Percentiles rank a stretch among this genome's conserved stretches.
Evolutionary conservation across 768 basidiomycete species (phyloP).

Genomic region (Lactarius sanguifluus): DNA sequence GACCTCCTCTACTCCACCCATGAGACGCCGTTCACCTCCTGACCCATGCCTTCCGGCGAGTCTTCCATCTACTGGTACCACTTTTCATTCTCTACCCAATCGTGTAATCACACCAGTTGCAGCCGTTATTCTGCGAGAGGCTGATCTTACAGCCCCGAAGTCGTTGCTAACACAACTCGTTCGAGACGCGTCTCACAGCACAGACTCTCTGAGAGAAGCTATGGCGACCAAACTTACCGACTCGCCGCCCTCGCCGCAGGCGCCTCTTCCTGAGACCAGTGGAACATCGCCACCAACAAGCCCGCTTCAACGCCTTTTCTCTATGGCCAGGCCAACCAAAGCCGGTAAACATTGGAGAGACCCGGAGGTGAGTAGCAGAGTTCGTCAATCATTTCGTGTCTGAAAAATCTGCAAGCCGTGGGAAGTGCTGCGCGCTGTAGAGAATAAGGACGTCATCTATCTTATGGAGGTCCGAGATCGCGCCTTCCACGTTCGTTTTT

Average conservation of each 20-base stretch:
- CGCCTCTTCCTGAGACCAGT: conserved; percentile 3
- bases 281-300: conserved; percentile 21
- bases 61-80: conserved; percentile 64
- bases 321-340: conserved; percentile 28
- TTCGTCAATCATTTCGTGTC: not conserved
- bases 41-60: conserved; percentile 64
- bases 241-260: conserved; percentile 33
- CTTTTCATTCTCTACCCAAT: conserved; percentile 3
- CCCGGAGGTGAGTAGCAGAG: conserved; percentile 22
- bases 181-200: conserved; percentile 35
- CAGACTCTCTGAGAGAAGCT: conserved; percentile 24
- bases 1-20: not conserved
- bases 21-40: conserved; percentile 45
- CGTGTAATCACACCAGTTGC: conserved; percentile 30
- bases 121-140: conserved; percentile 77
- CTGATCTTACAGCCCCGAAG: conserved; percentile 53
- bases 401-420: conserved; percentile 42
- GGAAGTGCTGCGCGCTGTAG: conserved; percentile 81
- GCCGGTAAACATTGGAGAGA: conserved; percentile 27
- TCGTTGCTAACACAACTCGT: conserved; percentile 56
- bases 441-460: conserved; percentile 76
- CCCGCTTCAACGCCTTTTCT: conserved; percentile 27
- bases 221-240: conserved; percentile 37
- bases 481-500: conserved; percentile 66
- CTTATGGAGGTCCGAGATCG: conserved; percentile 82